Evolutionary conservation across 2,329 filamentous ascomycete species (phyloP), one percentile per base, ranked within the genome.

Genomic region (Neopestalotiopsis clavispora): DNA sequence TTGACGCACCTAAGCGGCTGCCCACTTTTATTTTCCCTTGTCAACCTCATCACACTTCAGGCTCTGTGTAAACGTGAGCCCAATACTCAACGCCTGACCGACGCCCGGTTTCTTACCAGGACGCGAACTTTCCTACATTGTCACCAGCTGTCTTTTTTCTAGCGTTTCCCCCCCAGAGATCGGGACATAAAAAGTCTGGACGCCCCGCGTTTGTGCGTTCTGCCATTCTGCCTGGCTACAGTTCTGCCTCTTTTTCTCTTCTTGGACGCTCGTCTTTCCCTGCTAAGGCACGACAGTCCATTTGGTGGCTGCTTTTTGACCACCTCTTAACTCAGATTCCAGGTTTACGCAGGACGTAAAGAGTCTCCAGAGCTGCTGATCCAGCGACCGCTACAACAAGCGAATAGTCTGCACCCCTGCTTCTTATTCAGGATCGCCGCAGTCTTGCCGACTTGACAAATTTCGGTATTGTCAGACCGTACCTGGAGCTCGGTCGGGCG

Each of bases 11-110:
- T 52, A n/a, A 30, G 6, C 14, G 23, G 57, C 23, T 30, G 57
- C 57, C 57, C 57, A 59, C 57, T 59, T 59, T 59, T 59, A 13
- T 59, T 52, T 52, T 52, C 45, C 45, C 34, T 38, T 30, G 20
- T 28, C 57, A 14, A 59, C 57, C 23, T 59, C 57, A 59, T 34
- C 57, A 58, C 20, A 45, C 32, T 56, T 32, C 62, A 38, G 42
- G 38, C 42, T 65, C 62, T 52, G 28, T 14, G 17, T n/a, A 28
- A 20, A 38, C 34, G 34, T 14, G 62, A 56, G 28, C 45, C 38
- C 62, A 30, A 28, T 42, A 17, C 45, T 20, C 17, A 17, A 52
- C 45, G 45, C 45, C 45, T 17, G 6, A 38, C 34, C 10, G 45
- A 52, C 45, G 45, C 45, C 45, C 45, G n/a, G 45, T 20, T 52